Conservation (phyloP, 2,329 filamentous ascomycete species). For the Cryphonectria naterciae region DNA sequence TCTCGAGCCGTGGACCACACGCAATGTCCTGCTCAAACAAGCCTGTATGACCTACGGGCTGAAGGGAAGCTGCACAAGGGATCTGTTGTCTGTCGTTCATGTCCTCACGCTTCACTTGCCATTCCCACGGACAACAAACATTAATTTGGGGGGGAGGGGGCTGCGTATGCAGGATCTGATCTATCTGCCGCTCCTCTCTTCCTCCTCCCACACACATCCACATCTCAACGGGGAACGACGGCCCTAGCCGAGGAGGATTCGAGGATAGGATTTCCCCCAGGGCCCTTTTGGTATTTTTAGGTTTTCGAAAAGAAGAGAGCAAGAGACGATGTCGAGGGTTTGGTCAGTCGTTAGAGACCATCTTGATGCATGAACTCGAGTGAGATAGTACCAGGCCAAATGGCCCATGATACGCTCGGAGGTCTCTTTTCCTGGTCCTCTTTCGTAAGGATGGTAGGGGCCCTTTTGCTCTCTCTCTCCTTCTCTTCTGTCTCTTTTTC, state of each 20-base stretch:
- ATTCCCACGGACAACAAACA: background rate
- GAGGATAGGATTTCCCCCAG: background rate
- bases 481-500: background rate
- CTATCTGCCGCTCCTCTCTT: background rate
- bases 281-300: background rate
- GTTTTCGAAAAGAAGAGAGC: background rate
- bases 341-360: background rate
- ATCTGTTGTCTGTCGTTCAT: background rate
- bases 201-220: background rate
- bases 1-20: no score
- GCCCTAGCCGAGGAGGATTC: background rate
- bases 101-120: background rate
- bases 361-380: background rate
- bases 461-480: background rate
- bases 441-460: background rate
- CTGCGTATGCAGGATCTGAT: background rate
- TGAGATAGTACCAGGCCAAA: background rate
- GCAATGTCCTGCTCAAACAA: no score
- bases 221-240: no score
- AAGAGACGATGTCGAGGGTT: background rate
- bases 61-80: background rate
- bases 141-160: background rate
- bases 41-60: background rate
- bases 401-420: background rate
- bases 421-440: background rate